Conservation (phyloP, 192 early-diverging fungal species). For the Mortierella hygrophila region DNA sequence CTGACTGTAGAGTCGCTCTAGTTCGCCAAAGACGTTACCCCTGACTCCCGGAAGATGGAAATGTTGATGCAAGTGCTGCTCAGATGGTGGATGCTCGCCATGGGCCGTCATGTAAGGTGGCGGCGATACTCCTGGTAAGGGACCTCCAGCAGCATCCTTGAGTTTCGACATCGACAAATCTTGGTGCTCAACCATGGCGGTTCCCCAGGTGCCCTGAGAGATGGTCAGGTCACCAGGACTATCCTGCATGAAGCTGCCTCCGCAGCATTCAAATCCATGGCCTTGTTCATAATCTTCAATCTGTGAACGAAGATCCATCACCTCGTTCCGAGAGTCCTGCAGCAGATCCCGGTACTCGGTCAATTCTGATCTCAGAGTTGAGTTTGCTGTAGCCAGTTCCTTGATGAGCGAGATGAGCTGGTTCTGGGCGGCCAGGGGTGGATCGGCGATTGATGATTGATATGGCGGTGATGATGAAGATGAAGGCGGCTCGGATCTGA, state of each 20-base stretch:
- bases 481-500: constrained; percentile 2
- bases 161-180: not conserved
- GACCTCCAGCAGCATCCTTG: not conserved
- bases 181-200: not conserved
- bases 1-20: constrained; percentile 38
- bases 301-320: constrained; percentile 55
- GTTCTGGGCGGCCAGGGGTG: constrained; percentile 52
- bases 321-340: constrained; percentile 60
- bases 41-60: constrained; percentile 51
- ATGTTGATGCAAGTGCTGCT: constrained; percentile 46
- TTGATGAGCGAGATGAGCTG: constrained; percentile 66
- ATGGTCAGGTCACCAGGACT: not conserved
- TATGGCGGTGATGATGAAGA: constrained; percentile 39
- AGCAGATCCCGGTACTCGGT: constrained; percentile 63
- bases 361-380: constrained; percentile 61
- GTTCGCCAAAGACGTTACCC: constrained; percentile 52
- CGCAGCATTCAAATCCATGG: constrained; percentile 42
- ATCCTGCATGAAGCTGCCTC: constrained; percentile 13
- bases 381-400: constrained; percentile 67
- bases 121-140: constrained; percentile 14
- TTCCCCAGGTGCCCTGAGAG: constrained; percentile 9
- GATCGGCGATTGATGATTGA: constrained; percentile 26
- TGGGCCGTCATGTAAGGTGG: constrained; percentile 44
- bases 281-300: constrained; percentile 59
- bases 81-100: constrained; percentile 8